phyloP scores from a whole-genome alignment of 108 stramenopile species.

The Nitzschia inconspicua region DNA sequence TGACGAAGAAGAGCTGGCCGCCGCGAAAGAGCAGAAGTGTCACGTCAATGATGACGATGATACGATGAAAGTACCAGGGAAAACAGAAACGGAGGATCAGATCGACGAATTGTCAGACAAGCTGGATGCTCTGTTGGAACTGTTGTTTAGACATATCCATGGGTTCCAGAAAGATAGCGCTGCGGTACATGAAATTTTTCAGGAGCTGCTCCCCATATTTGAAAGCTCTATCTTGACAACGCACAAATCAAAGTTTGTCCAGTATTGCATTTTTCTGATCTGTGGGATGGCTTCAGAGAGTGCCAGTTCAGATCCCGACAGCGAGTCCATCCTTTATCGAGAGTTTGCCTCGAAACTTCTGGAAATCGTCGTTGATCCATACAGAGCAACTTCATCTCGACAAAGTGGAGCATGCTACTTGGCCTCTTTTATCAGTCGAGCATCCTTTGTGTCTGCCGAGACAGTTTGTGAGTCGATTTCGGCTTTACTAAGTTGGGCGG shows the following conservation, averaged over 20 bases:
- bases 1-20: constrained; percentile 55
- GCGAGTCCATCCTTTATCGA: constrained; percentile 51
- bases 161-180: constrained; percentile 1
- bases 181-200: constrained; percentile 10
- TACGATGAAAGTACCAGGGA: background rate
- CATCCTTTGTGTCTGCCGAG: constrained; percentile 73
- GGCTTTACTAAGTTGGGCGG: constrained; percentile 84
- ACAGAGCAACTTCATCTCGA: constrained; percentile 60
- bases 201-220: constrained; percentile 44
- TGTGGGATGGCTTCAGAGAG: constrained; percentile 68
- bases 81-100: background rate
- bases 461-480: constrained; percentile 74
- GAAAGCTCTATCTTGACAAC: constrained; percentile 83
- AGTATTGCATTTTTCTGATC: constrained; percentile 85
- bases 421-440: constrained; percentile 93
- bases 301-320: constrained; percentile 16
- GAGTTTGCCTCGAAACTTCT: constrained; percentile 73
- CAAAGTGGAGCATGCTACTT: constrained; percentile 91
- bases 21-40: constrained; percentile 13
- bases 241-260: constrained; percentile 95
- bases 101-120: constrained; percentile 62
- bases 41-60: constrained; percentile 19
- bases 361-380: constrained; percentile 68
- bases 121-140: constrained; percentile 26
- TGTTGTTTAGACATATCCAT: constrained; percentile 14